phyloP scores from a whole-genome alignment of 352 stramenopile genomes.

The Globisporangium viniferum region DNA sequence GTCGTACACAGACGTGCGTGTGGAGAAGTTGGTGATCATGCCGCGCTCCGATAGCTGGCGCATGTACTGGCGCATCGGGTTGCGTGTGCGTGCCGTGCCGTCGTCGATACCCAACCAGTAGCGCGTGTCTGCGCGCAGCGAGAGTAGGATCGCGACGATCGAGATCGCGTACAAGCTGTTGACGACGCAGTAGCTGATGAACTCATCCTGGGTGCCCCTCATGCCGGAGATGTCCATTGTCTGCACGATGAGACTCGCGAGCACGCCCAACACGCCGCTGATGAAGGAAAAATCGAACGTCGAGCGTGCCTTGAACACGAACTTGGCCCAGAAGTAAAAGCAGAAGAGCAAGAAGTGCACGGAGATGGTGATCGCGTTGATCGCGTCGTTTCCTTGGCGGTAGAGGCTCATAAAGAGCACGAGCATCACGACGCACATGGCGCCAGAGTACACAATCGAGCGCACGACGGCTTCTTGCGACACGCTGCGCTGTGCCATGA shows the following conservation, averaged over 20 bases:
- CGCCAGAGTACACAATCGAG: conserved; percentile 66
- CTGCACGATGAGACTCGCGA: conserved; percentile 48
- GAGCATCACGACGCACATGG: conserved; percentile 50
- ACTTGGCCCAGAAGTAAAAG: conserved; percentile 84
- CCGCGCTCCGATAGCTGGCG: conserved; percentile 72
- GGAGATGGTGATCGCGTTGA: conserved; percentile 48
- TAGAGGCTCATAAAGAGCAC: conserved; percentile 62
- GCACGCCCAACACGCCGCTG: conserved; percentile 40
- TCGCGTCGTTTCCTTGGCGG: conserved; percentile 40
- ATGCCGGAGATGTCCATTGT: conserved; percentile 38
- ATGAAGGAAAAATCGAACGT: conserved; percentile 87
- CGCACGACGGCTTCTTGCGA: conserved; percentile 71
- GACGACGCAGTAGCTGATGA: conserved; percentile 50
- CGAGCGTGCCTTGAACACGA: conserved; percentile 63
- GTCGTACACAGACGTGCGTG: conserved; percentile 84
- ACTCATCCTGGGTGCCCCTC: conserved; percentile 22
- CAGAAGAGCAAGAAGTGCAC: conserved; percentile 53
- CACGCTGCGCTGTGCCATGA: conserved; percentile 84
- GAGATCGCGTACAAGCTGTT: conserved; percentile 55
- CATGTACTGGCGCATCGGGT: conserved; percentile 73
- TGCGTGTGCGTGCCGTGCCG: conserved; percentile 34
- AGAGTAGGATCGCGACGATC: conserved; percentile 67
- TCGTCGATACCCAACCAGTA: conserved; percentile 86
- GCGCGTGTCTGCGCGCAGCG: conserved; percentile 72
- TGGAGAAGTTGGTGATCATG: conserved; percentile 88